Percentiles rank a stretch among this genome's conserved stretches.
These are phyloP conservation scores for Lachnellula subtilissima DNA, from an alignment of 2,329 filamentous ascomycete species.

Conservation along the genomic window DNA sequence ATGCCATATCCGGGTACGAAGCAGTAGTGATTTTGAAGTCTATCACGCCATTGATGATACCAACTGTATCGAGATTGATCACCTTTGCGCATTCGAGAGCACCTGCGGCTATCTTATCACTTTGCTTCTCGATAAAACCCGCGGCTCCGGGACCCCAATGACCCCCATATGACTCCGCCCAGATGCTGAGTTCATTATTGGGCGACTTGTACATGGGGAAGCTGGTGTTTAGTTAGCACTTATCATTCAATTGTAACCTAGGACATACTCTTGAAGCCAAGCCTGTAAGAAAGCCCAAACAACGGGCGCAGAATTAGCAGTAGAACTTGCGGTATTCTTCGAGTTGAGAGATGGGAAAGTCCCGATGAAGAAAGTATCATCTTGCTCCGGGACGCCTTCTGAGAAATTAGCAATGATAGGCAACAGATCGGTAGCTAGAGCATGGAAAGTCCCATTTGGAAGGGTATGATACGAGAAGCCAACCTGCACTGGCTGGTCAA, in stretches of 20 bases:
- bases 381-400: constrained; percentile 37
- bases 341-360: constrained; percentile 38
- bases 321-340: constrained; percentile 39
- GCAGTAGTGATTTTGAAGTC: constrained; percentile 52
- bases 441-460: constrained; percentile 11
- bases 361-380: constrained; percentile 49
- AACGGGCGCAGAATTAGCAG: constrained; percentile 17
- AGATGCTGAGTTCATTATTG: constrained; percentile 53
- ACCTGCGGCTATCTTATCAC: constrained; percentile 47
- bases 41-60: constrained; percentile 64
- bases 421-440: not conserved
- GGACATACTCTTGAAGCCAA: not conserved
- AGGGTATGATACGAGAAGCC: constrained; percentile 46
- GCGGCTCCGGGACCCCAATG: constrained; percentile 60
- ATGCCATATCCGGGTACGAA: constrained; percentile 18
- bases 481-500: constrained; percentile 60
- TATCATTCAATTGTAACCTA: not conserved
- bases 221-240: constrained; percentile 43
- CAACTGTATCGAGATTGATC: constrained; percentile 55
- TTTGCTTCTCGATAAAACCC: constrained; percentile 54
- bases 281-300: not conserved
- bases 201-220: constrained; percentile 50
- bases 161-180: constrained; percentile 63
- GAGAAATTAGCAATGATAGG: constrained; percentile 33
- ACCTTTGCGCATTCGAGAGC: constrained; percentile 45